Evolutionary conservation across 768 basidiomycete species (phyloP).

Genomic region (Suillus hirtellus): DNA sequence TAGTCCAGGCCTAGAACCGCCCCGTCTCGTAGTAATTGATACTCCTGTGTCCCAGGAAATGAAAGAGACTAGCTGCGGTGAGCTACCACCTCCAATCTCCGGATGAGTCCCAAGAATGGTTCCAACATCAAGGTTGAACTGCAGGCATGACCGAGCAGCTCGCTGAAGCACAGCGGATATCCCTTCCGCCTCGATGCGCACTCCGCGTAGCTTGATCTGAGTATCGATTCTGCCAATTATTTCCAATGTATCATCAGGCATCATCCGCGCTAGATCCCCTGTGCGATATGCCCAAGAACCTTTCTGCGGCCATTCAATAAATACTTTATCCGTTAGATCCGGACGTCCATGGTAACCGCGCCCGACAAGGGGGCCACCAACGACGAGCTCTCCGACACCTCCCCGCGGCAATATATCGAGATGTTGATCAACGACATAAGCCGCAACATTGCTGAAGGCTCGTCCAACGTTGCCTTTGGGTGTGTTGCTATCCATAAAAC

Average conservation of each 20-base stretch:
- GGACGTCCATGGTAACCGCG: slow-evolving; percentile 49
- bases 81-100: slow-evolving; percentile 37
- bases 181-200: slow-evolving; percentile 55
- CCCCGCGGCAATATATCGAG: slow-evolving; percentile 46
- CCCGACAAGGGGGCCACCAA: slow-evolving; percentile 50
- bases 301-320: slow-evolving; percentile 44
- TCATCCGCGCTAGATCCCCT: slow-evolving; percentile 51
- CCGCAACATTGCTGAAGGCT: slow-evolving; percentile 36
- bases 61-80: slow-evolving; percentile 44
- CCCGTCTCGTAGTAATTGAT: slow-evolving; percentile 39
- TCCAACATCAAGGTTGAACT: slow-evolving; percentile 36
- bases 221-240: slow-evolving; percentile 53
- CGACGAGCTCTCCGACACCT: slow-evolving; percentile 48
- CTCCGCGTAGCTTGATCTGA: slow-evolving; percentile 53
- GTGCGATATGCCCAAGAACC: slow-evolving; percentile 48
- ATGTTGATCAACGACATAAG: slow-evolving; percentile 44
- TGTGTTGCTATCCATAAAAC: slow-evolving; percentile 41
- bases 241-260: slow-evolving; percentile 48
- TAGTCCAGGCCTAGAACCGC: slow-evolving; percentile 27
- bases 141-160: slow-evolving; percentile 17
- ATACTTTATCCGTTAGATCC: slow-evolving; percentile 45
- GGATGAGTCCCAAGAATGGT: slow-evolving; percentile 47
- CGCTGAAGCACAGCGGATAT: slow-evolving; percentile 44
- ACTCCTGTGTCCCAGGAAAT: slow-evolving; percentile 42
- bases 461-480: slow-evolving; percentile 46